Base-by-base conservation (phyloP, 2,329 filamentous ascomycete species). In the Ascochyta lentis region DNA sequence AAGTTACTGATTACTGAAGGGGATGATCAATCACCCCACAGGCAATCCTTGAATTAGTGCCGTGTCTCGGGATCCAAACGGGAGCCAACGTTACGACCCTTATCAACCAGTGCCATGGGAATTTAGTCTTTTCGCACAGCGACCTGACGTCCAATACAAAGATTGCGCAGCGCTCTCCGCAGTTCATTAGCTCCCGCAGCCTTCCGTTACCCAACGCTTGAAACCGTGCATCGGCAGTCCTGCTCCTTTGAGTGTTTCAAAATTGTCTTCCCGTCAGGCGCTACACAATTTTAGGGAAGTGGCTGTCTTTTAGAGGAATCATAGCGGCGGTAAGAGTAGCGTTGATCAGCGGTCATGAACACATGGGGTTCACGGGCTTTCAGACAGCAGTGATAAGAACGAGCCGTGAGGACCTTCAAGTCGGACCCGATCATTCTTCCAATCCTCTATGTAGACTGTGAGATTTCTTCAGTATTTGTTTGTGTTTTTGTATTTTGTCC, bases 151-250 rank as follows among this genome's bases (percentile, higher is more conserved):
- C 52, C 52, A 49, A 46, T 55, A 22, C 23, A 4, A 40, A 16
- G 6, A 23, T 34, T 27, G 29, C 46, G 46, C 52, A 42, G 29
- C 15, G 7, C n/a, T 34, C 46, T 55, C 52, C 52, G 46, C 34
- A 45, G 3, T 9, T 24, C 29, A 16, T 19, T 37, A 35, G 23
- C 19, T 50, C 46, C 52, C 52, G 52, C 29, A 55, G 46, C 19
- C 35, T 29, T 45, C 45, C 45, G 52, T 9, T 22, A 13, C 26
- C 44, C 51, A 45, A 54, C 52, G 52, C 46, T 41, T 50, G 52
- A 49, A 49, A 55, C 46, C 41, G 46, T 55, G 41, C 52, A 27
- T 13, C 46, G 26, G 52, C 16, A 16, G 22, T 38, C 23, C 8
- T 46, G 26, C 41, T 42, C 9, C 23, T 38, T 46, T 45, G 23